Evolutionary conservation across 805 yeast species (phyloP), one percentile per base, ranked within the genome.

Genomic region (Candida suzukii): DNA sequence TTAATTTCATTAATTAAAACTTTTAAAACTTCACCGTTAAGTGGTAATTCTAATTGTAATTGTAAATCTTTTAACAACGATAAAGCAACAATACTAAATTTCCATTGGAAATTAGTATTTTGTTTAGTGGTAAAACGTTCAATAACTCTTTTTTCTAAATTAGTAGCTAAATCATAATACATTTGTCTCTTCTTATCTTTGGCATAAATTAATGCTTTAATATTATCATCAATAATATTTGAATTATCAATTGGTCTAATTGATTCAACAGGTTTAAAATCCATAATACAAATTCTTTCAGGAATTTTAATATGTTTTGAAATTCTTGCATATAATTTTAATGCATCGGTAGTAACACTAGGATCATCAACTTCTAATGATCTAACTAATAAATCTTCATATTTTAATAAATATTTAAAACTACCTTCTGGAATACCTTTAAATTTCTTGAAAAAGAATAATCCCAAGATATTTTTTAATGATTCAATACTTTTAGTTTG

Each of bases 401-500:
- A 69, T 36, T 61, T 64, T 13, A 67, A 60, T 35, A 84, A 50
- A 47, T 78, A 72, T 37, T 64, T 63, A 49, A 70, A 75, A 53
- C 83, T 90, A 28, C 73, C 70, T 42, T 74, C 73, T 9, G 85
- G 58, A 48, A 79, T 73, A 14, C 73, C 67, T 43, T 73, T 74
- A 42, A 90, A 68, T 47, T 78, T 74, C 39, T 73, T 76, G 42
- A 80, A 61, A 19, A 67, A 62, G 46, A 90, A 71, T 9, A 83
- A 62, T 19, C 69, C 66, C 47, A 88, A 61, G 1, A 84, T 82
- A 34, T 86, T 82, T 45, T 81, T 78, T 19, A 86, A 72, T 22
- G 68, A 64, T 47, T 76, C 79, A 45, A 63, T 66, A 35, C 80
- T 80, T 13, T 70, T 61, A 1, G 59, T 52, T 1, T 63, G 61